Evolutionary conservation across 306 rosid species (phyloP).

Genomic region (Rosa rugosa): DNA sequence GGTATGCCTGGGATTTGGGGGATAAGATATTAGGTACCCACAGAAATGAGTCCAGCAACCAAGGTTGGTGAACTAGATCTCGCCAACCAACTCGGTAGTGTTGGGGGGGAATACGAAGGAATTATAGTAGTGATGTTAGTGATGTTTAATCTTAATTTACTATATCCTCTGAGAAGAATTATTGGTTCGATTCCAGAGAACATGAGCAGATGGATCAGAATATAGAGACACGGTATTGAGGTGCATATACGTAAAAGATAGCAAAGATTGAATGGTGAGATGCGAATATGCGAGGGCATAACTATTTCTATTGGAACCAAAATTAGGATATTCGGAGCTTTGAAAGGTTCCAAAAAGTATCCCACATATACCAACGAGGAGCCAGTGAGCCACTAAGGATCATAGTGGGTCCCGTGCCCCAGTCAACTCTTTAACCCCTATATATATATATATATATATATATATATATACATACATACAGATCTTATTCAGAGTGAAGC

Average conservation of each 20-base stretch:
- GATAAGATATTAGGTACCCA: not conserved
- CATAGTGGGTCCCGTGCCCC: too few species aligned
- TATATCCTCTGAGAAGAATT: not conserved
- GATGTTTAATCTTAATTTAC: not conserved
- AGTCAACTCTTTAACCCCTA: too few species aligned
- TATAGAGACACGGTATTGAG: not conserved
- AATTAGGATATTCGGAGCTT: not conserved
- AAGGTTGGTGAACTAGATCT: not conserved
- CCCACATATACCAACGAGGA: not conserved
- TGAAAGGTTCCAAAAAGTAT: not conserved
- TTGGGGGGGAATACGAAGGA: too few species aligned
- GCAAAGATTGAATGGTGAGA: not conserved
- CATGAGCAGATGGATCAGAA: not conserved
- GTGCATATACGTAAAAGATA: not conserved
- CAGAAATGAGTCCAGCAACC: not conserved
- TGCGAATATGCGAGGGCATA: conserved; percentile 3
- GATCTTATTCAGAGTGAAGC: too few species aligned
- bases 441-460: too few species aligned
- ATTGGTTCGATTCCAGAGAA: not conserved
- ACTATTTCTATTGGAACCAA: not conserved
- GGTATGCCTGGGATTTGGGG: not conserved
- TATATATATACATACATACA: too few species aligned
- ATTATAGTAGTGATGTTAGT: not conserved
- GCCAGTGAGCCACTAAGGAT: too few species aligned
- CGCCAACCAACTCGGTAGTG: not conserved